phyloP scores from a whole-genome alignment of 108 stramenopile species.

The Nitzschia sp. region DNA sequence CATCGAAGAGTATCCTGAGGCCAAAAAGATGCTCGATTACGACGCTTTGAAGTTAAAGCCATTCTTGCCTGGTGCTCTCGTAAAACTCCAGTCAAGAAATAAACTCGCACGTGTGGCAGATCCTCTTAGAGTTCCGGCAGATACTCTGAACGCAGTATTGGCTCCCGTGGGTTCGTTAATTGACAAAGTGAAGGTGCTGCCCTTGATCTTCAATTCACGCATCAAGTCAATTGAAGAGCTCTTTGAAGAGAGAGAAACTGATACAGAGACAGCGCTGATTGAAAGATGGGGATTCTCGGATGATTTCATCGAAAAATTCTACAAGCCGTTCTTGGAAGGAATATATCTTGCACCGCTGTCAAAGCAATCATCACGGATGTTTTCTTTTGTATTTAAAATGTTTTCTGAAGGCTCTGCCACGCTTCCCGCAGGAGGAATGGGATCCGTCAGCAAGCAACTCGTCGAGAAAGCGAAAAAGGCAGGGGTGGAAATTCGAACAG shows the following conservation, averaged over 20 bases:
- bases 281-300: conserved; percentile 73
- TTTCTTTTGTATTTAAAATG: conserved; percentile 88
- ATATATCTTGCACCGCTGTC: conserved; percentile 75
- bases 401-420: conserved; percentile 73
- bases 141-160: conserved; percentile 45
- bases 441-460: conserved; percentile 66
- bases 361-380: conserved; percentile 82
- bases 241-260: conserved; percentile 73
- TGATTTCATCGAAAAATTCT: conserved; percentile 69
- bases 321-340: conserved; percentile 84
- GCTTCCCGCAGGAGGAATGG: conserved; percentile 77
- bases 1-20: conserved; percentile 80
- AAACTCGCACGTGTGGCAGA: conserved; percentile 66
- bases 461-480: conserved; percentile 41
- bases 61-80: conserved; percentile 80
- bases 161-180: conserved; percentile 65
- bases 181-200: conserved; percentile 71
- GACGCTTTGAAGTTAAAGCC: conserved; percentile 53
- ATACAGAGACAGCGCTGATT: conserved; percentile 57
- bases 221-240: conserved; percentile 59
- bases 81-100: conserved; percentile 42
- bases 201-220: conserved; percentile 59
- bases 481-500: conserved; percentile 46
- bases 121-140: conserved; percentile 68
- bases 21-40: conserved; percentile 65